These are phyloP conservation scores for Neurospora sp. DNA, from an alignment of 495 filamentous ascomycete species.

Conservation along the genomic window DNA sequence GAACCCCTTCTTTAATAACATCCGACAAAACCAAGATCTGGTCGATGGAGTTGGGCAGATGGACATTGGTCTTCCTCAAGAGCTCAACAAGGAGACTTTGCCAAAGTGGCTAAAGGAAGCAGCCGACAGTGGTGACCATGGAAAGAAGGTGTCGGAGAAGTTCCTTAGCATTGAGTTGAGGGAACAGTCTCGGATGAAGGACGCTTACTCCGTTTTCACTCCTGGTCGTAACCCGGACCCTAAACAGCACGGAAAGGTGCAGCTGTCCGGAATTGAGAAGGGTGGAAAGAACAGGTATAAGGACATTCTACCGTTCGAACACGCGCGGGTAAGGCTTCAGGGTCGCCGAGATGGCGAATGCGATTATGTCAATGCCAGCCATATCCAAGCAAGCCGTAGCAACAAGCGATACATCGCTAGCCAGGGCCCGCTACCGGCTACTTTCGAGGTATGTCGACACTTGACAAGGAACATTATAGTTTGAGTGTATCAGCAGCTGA, in stretches of 20 bases:
- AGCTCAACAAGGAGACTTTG: constrained; percentile 44
- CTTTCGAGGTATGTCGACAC: constrained; percentile 63
- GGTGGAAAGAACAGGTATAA: constrained; percentile 94
- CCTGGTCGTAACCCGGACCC: constrained; percentile 11
- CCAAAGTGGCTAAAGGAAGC: constrained; percentile 72
- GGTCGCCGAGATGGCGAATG: constrained; percentile 60
- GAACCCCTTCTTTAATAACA: constrained; percentile 93
- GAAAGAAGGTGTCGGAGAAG: constrained; percentile 69
- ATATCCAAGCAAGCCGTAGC: constrained; percentile 65
- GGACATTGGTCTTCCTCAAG: constrained; percentile 57
- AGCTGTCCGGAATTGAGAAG: constrained; percentile 86
- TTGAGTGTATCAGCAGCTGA: constrained; percentile 25
- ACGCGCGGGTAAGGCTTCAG: constrained; percentile 73
- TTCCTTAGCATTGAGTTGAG: constrained; percentile 76
- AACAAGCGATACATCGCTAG: constrained; percentile 91
- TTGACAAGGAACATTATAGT: not conserved
- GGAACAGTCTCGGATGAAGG: constrained; percentile 84
- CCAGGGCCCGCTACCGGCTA: constrained; percentile 86
- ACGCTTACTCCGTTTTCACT: constrained; percentile 61
- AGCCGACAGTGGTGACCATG: constrained; percentile 53
- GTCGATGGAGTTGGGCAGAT: constrained; percentile 91
- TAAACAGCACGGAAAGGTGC: constrained; percentile 18
- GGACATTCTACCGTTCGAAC: constrained; percentile 95
- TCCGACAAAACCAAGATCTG: constrained; percentile 93
- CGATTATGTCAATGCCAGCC: constrained; percentile 94